phyloP scores from a whole-genome alignment of 148 eudicot species.

The Cornus kousa region DNA sequence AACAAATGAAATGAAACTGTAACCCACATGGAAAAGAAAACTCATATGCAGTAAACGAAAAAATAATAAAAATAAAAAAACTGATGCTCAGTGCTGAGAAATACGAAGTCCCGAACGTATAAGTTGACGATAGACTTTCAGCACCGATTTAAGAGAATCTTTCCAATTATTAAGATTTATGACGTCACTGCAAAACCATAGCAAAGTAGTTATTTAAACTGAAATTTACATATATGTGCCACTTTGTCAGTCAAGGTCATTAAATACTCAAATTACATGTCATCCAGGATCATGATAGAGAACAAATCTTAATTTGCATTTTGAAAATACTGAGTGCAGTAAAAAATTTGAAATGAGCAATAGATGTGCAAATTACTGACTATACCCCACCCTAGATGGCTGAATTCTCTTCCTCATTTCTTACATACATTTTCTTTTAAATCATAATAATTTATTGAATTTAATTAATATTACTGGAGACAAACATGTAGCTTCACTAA shows the following conservation, averaged over 20 bases:
- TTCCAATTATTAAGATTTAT: slow-evolving; percentile 64
- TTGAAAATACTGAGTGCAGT: not conserved
- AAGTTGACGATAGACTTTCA: slow-evolving; percentile 72
- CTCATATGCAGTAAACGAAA: not conserved
- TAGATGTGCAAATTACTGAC: not conserved
- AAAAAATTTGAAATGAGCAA: not conserved
- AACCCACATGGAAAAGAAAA: not conserved
- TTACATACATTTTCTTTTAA: not conserved
- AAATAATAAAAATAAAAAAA: no score
- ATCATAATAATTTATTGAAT: not conserved
- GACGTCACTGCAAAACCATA: slow-evolving; percentile 43
- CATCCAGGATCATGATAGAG: not conserved
- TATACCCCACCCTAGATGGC: not conserved
- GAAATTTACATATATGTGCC: no score
- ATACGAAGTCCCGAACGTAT: slow-evolving; percentile 67
- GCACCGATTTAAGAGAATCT: slow-evolving; percentile 73
- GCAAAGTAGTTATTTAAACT: not conserved
- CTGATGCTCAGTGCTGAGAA: not conserved
- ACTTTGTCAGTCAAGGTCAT: not conserved
- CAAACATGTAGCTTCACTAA: not conserved
- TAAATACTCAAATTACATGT: not conserved
- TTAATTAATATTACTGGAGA: not conserved
- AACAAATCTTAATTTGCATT: not conserved
- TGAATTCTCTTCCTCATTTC: not conserved
- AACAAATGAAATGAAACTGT: slow-evolving; percentile 2